Evolutionary conservation across 2,329 filamentous ascomycete species (phyloP), one percentile per base, ranked within the genome.

Genomic region (Ophiocordyceps polyrhachis-furcata): DNA sequence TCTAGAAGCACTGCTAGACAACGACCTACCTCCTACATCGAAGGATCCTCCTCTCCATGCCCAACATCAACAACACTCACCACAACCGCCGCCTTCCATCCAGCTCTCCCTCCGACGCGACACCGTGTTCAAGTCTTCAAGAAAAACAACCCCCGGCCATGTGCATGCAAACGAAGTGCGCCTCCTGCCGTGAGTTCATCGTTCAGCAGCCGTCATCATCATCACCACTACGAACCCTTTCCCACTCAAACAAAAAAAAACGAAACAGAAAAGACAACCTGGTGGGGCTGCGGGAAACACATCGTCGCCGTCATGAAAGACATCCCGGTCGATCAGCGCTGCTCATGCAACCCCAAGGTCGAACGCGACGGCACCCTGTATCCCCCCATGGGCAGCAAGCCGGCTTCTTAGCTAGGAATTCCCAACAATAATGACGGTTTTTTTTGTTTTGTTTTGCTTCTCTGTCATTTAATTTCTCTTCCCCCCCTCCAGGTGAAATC

Each of bases 221-320:
- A 15, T 32, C 11, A 38, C n/a, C 5, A 38, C 7, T 14, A 17
- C 5, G 13, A 17, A 15, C 15, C 5, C 32, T 17, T 7, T 7
- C 8, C 8, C 23, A 4, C 23, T 8, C 8, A 25, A 5, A 25
- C 4, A n/a, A n/a, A n/a, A n/a, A n/a, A n/a, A n/a, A n/a, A n/a
- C 15, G 14, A 28, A 15, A 17, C 47, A 76, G 76, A 68, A 48
- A 79, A 79, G 56, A 60, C 62, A 38, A 71, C 74, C 45, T 83
- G 79, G 79, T 74, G 67, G 62, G 79, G 78, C 49, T 82, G 79
- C 59, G 77, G 77, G 49, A 65, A 53, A 48, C 75, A 83, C 62
- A 64, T 81, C 51, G 62, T 73, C 13, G 58, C 58, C 15, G 78
- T 84, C 52, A 73, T 85, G 65, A 73, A 79, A 57, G 54, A 58